These are phyloP conservation scores for Theobroma cacao DNA, from an alignment of 345 rosid species.

Conservation along the genomic window DNA sequence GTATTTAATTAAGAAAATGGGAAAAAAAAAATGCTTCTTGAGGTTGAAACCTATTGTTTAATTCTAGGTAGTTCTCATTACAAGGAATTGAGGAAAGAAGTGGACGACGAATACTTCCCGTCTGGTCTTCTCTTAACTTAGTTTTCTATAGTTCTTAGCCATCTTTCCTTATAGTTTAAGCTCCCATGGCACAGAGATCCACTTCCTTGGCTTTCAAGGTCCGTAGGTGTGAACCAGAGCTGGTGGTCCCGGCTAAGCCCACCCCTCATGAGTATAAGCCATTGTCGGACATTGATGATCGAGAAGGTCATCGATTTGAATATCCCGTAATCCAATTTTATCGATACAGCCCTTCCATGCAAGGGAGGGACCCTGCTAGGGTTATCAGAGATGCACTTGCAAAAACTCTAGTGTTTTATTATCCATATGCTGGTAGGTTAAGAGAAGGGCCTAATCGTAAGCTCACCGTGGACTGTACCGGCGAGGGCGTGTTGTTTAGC, in stretches of 20 bases:
- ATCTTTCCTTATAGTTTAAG: not conserved
- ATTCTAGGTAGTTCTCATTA: no score
- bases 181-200: not conserved
- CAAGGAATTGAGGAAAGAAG: not conserved
- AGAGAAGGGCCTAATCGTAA: constrained; percentile 34
- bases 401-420: constrained; percentile 24
- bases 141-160: not conserved
- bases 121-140: not conserved
- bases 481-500: constrained; percentile 34
- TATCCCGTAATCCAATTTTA: constrained; percentile 27
- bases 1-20: no score
- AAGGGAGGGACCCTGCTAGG: constrained; percentile 19
- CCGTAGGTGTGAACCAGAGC: constrained; percentile 26
- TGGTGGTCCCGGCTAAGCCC: constrained; percentile 31
- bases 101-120: not conserved
- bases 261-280: constrained; percentile 33
- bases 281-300: constrained; percentile 44
- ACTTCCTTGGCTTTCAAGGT: constrained; percentile 29
- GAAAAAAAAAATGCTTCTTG: no score
- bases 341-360: constrained; percentile 13
- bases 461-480: constrained; percentile 33
- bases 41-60: no score
- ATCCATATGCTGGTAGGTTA: constrained; percentile 35
- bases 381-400: constrained; percentile 28
- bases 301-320: constrained; percentile 33